Evolutionary conservation across 805 yeast genomes (phyloP).

Genomic region (Saturnispora dispora): DNA sequence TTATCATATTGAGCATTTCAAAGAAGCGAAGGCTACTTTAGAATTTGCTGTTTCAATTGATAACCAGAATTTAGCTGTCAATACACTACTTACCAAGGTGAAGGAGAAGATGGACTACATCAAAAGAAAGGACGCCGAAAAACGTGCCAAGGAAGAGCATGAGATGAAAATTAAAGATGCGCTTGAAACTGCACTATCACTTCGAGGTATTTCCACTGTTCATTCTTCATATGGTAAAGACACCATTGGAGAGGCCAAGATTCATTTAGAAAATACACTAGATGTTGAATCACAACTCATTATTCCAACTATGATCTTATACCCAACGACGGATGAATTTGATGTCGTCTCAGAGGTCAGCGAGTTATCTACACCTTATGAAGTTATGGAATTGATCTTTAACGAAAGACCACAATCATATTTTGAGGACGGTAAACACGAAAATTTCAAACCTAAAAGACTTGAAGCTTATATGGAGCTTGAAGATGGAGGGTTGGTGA

Average conservation of each 20-base stretch:
- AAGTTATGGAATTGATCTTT: conserved; percentile 49
- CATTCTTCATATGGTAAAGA: conserved; percentile 48
- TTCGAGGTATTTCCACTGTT: conserved; percentile 47
- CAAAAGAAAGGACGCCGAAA: conserved; percentile 22
- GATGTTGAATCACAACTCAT: conserved; percentile 71
- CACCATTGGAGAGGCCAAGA: conserved; percentile 40
- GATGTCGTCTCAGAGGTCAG: conserved; percentile 72
- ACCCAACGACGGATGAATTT: conserved; percentile 77
- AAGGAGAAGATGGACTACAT: conserved; percentile 20
- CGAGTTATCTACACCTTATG: conserved; percentile 60
- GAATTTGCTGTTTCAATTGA: conserved; percentile 60
- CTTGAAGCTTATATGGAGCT: conserved; percentile 80
- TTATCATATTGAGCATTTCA: conserved; percentile 51
- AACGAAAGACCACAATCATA: conserved; percentile 56
- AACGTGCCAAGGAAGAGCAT: conserved; percentile 26
- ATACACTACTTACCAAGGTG: conserved; percentile 35
- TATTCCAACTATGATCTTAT: conserved; percentile 73
- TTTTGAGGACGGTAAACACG: conserved; percentile 55
- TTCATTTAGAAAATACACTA: conserved; percentile 51
- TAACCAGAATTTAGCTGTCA: conserved; percentile 47
- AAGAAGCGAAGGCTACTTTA: conserved; percentile 63
- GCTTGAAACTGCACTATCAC: conserved; percentile 48
- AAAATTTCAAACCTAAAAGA: conserved; percentile 46
- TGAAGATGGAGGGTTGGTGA: conserved; percentile 70
- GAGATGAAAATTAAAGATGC: conserved; percentile 34